phyloP scores from a whole-genome alignment of 2,329 filamentous ascomycete genomes.

The Arthrobotrys iridis region DNA sequence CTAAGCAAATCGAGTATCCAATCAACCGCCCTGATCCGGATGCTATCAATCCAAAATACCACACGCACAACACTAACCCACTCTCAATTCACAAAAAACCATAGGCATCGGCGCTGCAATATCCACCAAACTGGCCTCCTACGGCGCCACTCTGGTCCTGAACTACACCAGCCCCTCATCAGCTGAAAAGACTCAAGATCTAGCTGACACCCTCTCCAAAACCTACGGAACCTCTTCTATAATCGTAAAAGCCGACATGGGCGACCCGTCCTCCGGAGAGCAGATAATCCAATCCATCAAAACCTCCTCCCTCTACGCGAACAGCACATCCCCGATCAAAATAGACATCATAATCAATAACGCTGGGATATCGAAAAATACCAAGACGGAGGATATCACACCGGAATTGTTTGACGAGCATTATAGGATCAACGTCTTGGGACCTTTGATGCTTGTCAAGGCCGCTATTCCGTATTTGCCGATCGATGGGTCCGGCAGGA shows the following conservation, averaged over 20 bases:
- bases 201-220: constrained; percentile 68
- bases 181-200: constrained; percentile 65
- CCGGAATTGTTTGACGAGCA: constrained; percentile 74
- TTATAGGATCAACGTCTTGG: constrained; percentile 83
- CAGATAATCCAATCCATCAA: constrained; percentile 30
- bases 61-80: constrained; percentile 26
- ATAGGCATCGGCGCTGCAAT: constrained; percentile 78
- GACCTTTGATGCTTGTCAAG: constrained; percentile 80
- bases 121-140: constrained; percentile 76
- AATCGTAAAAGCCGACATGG: constrained; percentile 76
- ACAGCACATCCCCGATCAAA: constrained; percentile 64
- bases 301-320: constrained; percentile 67
- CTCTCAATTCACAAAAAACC: background rate
- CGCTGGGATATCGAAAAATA: constrained; percentile 76
- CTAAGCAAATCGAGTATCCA: background rate
- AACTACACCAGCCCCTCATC: constrained; percentile 77
- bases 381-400: constrained; percentile 71
- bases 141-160: constrained; percentile 75
- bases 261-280: constrained; percentile 57
- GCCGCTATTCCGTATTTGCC: constrained; percentile 76
- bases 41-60: too few relatives aligned
- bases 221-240: constrained; percentile 71
- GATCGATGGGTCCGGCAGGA: constrained; percentile 72
- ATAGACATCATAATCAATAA: constrained; percentile 91
- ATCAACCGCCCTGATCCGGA: background rate